These are phyloP conservation scores for Aspergillus sp. DNA, from an alignment of 2,329 filamentous ascomycete species.

Conservation along the genomic window DNA sequence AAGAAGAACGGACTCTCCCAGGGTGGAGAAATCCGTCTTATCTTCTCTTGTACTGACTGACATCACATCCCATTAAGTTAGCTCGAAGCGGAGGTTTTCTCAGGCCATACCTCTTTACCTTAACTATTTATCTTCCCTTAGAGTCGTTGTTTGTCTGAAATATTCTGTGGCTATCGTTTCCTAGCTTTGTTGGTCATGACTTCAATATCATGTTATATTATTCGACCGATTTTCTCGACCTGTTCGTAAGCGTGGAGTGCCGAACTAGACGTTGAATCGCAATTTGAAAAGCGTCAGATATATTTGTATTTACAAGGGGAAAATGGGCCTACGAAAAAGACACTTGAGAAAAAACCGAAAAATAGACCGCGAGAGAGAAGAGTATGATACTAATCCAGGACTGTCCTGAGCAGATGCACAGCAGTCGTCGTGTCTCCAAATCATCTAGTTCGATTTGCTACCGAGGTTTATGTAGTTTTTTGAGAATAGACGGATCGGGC, in stretches of 20 bases:
- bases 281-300: not conserved
- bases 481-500: constrained; percentile 13
- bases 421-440: not conserved
- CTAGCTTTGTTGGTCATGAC: not conserved
- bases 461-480: not conserved
- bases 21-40: not conserved
- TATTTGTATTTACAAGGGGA: too few species aligned
- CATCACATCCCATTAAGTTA: not conserved
- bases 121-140: not conserved
- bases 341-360: not conserved
- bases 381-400: not conserved
- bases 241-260: not conserved
- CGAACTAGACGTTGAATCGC: not conserved
- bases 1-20: not conserved
- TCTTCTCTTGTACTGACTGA: not conserved
- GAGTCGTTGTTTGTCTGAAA: not conserved
- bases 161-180: not conserved
- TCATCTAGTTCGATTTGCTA: not conserved
- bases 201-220: not conserved
- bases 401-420: not conserved
- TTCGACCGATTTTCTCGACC: not conserved
- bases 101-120: not conserved
- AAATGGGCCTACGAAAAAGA: not conserved
- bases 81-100: not conserved
- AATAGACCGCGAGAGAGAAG: not conserved